These are phyloP conservation scores for Cymbopogon citratus DNA, from an alignment of 176 grass and related monocot genomes.

Conservation along the genomic window DNA sequence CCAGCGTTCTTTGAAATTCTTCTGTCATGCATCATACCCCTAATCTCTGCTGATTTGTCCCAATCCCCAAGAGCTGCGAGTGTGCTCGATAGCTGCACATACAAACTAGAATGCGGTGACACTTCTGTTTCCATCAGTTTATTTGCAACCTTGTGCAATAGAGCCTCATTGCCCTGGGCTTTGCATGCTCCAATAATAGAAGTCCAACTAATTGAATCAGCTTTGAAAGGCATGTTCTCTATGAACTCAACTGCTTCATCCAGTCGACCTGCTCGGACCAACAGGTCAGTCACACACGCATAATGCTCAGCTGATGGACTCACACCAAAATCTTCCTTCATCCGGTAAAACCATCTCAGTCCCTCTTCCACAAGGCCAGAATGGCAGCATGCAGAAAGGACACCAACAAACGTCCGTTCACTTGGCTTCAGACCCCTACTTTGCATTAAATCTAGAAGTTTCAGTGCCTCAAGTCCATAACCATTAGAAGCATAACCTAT, in stretches of 20 bases:
- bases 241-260: conserved; percentile 72
- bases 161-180: conserved; percentile 50
- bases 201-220: conserved; percentile 58
- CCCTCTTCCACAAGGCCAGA: conserved; percentile 55
- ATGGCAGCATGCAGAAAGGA: conserved; percentile 73
- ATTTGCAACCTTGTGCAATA: conserved; percentile 38
- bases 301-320: conserved; percentile 60
- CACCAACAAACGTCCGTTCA: conserved; percentile 53
- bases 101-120: conserved; percentile 38
- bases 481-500: conserved; percentile 70
- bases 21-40: conserved; percentile 50
- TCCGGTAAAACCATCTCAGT: conserved; percentile 58
- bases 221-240: conserved; percentile 61
- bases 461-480: conserved; percentile 48
- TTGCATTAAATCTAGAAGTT: conserved; percentile 44
- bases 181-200: conserved; percentile 60
- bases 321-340: conserved; percentile 48
- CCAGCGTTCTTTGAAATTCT: conserved; percentile 56
- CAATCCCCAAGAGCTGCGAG: conserved; percentile 59
- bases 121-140: not conserved
- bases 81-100: conserved; percentile 65
- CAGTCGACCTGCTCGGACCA: conserved; percentile 56
- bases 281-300: conserved; percentile 50
- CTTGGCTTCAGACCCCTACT: conserved; percentile 36
- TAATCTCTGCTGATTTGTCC: conserved; percentile 51